A percentile compares a stretch with the other conserved stretches of the same genome.
These are phyloP conservation scores for Taiozyma sp. DNA, from an alignment of 1,139 yeast genomes.

Conservation along the genomic window DNA sequence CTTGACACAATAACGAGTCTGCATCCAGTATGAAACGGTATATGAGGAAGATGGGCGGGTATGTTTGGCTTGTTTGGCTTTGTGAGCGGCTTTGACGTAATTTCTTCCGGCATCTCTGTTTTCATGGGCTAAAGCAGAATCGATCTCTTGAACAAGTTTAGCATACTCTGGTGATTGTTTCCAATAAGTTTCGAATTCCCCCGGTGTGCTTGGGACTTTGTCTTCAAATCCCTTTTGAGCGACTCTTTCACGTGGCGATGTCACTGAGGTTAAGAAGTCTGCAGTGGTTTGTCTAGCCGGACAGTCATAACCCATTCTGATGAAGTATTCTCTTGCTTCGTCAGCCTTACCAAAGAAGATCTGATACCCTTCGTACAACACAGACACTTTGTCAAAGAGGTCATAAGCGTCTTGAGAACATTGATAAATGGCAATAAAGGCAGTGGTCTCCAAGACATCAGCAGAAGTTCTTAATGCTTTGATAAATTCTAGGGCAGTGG, in stretches of 20 bases:
- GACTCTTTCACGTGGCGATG: conserved; percentile 68
- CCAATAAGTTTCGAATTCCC: conserved; percentile 71
- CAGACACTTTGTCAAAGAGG: conserved; percentile 67
- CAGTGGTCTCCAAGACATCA: conserved; percentile 50
- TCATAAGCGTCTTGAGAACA: conserved; percentile 78
- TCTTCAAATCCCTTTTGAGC: conserved; percentile 50
- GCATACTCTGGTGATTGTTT: conserved; percentile 52
- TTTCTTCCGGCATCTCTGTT: conserved; percentile 5
- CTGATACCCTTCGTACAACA: conserved; percentile 75
- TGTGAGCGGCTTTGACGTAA: conserved; percentile 47
- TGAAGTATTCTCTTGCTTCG: conserved; percentile 56
- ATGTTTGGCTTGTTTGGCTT: conserved; percentile 53
- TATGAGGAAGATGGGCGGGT: conserved; percentile 62
- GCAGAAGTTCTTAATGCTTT: conserved; percentile 66
- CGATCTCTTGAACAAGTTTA: conserved; percentile 36
- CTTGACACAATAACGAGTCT: conserved; percentile 51
- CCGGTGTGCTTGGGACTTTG: conserved; percentile 64
- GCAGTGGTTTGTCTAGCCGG: conserved; percentile 80
- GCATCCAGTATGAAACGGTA: conserved; percentile 62
- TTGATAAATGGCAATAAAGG: conserved; percentile 78
- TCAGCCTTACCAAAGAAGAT: conserved; percentile 64
- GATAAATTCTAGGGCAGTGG: conserved; percentile 73
- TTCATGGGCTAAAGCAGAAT: conserved; percentile 22
- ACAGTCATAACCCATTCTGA: conserved; percentile 66
- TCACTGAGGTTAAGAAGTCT: conserved; percentile 74